Percentiles rank a stretch among this genome's conserved stretches.
Conservation (phyloP, 2,329 filamentous ascomycete genomes). For the Bipolaris cookei region DNA sequence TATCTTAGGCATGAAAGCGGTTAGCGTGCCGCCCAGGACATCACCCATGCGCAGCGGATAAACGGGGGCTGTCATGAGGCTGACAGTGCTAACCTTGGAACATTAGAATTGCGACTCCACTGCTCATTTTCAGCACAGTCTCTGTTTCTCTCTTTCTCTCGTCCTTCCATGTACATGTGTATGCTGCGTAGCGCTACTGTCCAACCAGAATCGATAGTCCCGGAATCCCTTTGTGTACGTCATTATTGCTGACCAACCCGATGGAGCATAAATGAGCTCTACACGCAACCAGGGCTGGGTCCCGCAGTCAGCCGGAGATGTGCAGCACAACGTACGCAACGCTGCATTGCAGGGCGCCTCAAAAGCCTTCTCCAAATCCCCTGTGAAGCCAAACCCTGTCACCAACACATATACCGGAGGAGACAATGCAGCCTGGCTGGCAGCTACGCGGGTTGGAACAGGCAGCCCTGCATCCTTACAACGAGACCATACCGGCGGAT, state of each 20-base stretch:
- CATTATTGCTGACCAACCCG: conserved; percentile 28
- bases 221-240: conserved; percentile 15
- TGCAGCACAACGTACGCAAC: conserved; percentile 48
- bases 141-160: conserved; percentile 18
- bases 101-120: conserved; percentile 14
- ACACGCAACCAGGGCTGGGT: conserved; percentile 39
- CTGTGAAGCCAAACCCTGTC: conserved; percentile 50
- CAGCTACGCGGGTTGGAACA: conserved; percentile 53
- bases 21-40: conserved; percentile 14
- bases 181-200: conserved; percentile 13
- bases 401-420: conserved; percentile 50
- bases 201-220: not conserved
- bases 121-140: conserved; percentile 21
- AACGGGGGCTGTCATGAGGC: conserved; percentile 12
- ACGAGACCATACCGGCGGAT: conserved; percentile 43
- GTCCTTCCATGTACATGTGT: too few species aligned
- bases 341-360: conserved; percentile 59
- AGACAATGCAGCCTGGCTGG: conserved; percentile 54
- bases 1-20: not conserved
- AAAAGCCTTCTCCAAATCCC: conserved; percentile 56
- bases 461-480: conserved; percentile 31
- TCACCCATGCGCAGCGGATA: conserved; percentile 14
- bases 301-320: conserved; percentile 43
- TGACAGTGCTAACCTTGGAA: conserved; percentile 15
- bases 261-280: conserved; percentile 50